Evolutionary conservation across 192 early-diverging fungal species (phyloP).

Genomic region (Pilaira anomala): DNA sequence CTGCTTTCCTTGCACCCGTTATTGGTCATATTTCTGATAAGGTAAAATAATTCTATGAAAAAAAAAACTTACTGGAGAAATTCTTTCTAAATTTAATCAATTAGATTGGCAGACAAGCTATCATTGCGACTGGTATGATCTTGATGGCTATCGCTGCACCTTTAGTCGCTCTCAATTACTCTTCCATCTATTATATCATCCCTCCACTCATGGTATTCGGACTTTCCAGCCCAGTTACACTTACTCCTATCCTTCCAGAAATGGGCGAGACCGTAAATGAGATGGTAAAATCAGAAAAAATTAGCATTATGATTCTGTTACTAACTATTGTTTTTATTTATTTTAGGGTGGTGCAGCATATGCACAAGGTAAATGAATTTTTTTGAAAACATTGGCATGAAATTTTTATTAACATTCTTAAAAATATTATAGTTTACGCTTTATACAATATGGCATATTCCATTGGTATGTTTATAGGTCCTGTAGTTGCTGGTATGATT

Average conservation of each 20-base stretch:
- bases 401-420: background rate
- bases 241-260: constrained; percentile 64
- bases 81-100: background rate
- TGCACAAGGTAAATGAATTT: constrained; percentile 28
- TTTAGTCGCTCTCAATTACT: constrained; percentile 38
- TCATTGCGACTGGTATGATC: constrained; percentile 47
- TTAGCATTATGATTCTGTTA: background rate
- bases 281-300: constrained; percentile 48
- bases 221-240: constrained; percentile 46
- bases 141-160: constrained; percentile 44
- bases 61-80: background rate
- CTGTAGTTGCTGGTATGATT: constrained; percentile 55
- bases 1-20: constrained; percentile 57
- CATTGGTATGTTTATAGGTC: constrained; percentile 71
- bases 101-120: constrained; percentile 42
- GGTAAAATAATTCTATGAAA: background rate
- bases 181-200: constrained; percentile 37
- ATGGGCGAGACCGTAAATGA: constrained; percentile 66
- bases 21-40: constrained; percentile 55
- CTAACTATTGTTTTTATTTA: background rate
- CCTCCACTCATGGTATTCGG: constrained; percentile 53
- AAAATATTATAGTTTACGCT: constrained; percentile 50
- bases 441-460: constrained; percentile 76
- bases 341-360: constrained; percentile 34
- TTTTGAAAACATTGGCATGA: background rate